These are phyloP conservation scores for Helicostylum pulchrum DNA, from an alignment of 192 early-diverging fungal genomes.

Conservation along the genomic window DNA sequence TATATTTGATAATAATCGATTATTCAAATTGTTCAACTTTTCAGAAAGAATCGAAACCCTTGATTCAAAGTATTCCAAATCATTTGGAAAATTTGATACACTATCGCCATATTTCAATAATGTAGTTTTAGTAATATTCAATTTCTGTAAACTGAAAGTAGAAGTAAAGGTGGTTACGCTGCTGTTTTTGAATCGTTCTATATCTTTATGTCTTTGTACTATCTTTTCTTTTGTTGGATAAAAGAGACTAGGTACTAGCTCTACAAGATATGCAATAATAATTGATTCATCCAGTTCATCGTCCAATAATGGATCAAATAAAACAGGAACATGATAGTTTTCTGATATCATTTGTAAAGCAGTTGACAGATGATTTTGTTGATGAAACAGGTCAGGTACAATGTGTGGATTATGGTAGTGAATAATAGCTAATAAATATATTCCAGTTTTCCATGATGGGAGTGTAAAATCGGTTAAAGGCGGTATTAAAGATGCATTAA, in stretches of 20 bases:
- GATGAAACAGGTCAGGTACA: constrained; percentile 1
- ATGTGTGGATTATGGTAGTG: constrained; percentile 16
- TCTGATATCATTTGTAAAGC: constrained; percentile 1
- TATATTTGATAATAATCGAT: not conserved
- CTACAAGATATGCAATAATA: not conserved
- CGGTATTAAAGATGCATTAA: constrained; percentile 11
- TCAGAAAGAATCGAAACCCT: not conserved
- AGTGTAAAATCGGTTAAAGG: not conserved
- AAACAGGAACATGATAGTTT: not conserved
- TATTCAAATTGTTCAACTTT: constrained; percentile 1
- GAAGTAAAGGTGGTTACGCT: constrained; percentile 12
- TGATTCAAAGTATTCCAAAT: constrained; percentile 3
- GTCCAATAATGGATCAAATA: not conserved
- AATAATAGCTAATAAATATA: constrained; percentile 4
- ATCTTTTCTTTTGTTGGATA: not conserved
- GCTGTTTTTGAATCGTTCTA: not conserved
- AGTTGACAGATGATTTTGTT: not conserved
- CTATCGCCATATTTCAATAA: not conserved
- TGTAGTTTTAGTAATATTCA: constrained; percentile 14
- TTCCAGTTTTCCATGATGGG: constrained; percentile 9
- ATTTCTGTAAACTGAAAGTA: constrained; percentile 16
- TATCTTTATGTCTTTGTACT: constrained; percentile 3
- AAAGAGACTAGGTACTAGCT: not conserved
- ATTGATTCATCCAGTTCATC: not conserved
- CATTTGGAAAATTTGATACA: constrained; percentile 1